These are phyloP conservation scores for Cladosporium velox DNA, from an alignment of 2,329 filamentous ascomycete genomes.

Conservation along the genomic window DNA sequence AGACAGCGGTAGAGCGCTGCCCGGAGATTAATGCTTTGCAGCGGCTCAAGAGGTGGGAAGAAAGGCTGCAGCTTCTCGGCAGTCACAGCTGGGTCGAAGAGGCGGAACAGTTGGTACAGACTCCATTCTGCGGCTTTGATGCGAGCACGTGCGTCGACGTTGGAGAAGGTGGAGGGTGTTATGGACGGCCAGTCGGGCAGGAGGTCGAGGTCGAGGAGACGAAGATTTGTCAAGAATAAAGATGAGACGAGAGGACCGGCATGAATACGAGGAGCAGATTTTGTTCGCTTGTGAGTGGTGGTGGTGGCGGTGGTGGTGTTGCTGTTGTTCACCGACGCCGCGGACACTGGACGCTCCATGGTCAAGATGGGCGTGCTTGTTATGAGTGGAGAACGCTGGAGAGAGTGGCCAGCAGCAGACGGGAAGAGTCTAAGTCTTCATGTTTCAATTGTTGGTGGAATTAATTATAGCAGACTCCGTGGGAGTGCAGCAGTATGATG, in stretches of 20 bases:
- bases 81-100: conserved; percentile 79
- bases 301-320: background rate
- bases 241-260: conserved; percentile 45
- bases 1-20: conserved; percentile 79
- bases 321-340: background rate
- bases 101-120: conserved; percentile 79
- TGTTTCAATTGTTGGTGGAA: background rate
- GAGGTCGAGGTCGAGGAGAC: conserved; percentile 76
- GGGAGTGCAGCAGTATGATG: conserved; percentile 1
- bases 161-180: conserved; percentile 68
- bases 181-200: conserved; percentile 80
- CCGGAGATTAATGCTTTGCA: conserved; percentile 88
- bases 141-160: conserved; percentile 68
- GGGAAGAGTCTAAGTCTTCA: background rate
- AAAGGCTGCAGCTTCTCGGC: conserved; percentile 82
- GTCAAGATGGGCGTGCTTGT: background rate
- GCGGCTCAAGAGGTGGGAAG: conserved; percentile 85
- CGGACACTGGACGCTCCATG: conserved; percentile 4
- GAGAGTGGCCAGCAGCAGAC: background rate
- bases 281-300: conserved; percentile 14
- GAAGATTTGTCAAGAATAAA: conserved; percentile 80
- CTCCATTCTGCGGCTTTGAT: conserved; percentile 86
- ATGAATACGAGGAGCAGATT: background rate
- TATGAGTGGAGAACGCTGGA: background rate
- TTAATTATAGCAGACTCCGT: background rate